Conservation (phyloP, 1,284 basidiomycete species). For the Bjerkandera adusta region DNA sequence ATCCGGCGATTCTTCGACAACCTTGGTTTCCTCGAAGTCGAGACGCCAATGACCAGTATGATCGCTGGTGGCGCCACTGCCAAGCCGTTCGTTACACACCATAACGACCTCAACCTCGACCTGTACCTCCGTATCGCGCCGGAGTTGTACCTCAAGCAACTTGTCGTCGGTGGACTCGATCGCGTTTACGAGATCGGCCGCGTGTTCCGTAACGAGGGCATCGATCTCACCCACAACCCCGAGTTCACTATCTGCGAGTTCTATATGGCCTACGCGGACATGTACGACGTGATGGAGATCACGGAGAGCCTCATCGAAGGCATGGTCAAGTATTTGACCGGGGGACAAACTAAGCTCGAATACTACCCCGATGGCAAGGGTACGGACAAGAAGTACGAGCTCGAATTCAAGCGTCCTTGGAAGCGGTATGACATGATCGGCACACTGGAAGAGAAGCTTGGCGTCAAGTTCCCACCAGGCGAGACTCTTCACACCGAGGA, state of each 20-base stretch:
- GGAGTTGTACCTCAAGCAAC: constrained; percentile 97
- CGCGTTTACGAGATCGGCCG: constrained; percentile 98
- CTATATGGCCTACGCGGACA: constrained; percentile 99
- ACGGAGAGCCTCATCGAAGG: constrained; percentile 93
- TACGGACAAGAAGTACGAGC: constrained; percentile 65
- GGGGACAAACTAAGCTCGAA: constrained; percentile 78
- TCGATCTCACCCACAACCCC: constrained; percentile 97
- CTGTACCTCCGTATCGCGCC: constrained; percentile 98
- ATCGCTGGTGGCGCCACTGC: constrained; percentile 97
- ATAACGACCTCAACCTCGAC: constrained; percentile 97
- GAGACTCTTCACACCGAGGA: constrained; percentile 89
- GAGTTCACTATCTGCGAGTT: constrained; percentile 99
- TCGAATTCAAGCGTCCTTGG: constrained; percentile 97
- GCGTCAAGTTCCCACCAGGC: constrained; percentile 91
- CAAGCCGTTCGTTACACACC: constrained; percentile 98
- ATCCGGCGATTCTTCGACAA: constrained; percentile 89
- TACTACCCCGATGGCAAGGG: constrained; percentile 96
- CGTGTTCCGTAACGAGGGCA: constrained; percentile 98
- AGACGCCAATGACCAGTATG: constrained; percentile 98
- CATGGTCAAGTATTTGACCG: constrained; percentile 86
- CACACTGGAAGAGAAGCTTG: constrained; percentile 93
- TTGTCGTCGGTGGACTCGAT: constrained; percentile 96
- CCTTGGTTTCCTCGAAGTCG: constrained; percentile 97
- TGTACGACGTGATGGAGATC: constrained; percentile 98
- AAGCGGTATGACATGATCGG: constrained; percentile 99